Percentiles rank a stretch among this genome's conserved stretches.
Evolutionary conservation across 2,329 filamentous ascomycete genomes (phyloP).

Genomic region (Leptographium galeiforme): DNA sequence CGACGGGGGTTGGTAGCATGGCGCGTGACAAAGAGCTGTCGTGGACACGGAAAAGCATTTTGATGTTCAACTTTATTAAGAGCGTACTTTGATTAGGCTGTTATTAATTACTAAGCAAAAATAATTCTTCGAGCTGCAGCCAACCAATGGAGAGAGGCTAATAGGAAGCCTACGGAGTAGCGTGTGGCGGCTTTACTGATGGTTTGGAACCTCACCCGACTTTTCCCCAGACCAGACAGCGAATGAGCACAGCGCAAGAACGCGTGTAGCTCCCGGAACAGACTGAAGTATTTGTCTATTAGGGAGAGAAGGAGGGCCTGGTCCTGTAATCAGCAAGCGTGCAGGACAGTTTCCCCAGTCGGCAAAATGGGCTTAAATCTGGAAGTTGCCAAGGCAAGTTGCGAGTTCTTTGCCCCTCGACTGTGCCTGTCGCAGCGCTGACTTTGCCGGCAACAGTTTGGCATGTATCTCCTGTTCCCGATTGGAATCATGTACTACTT

Average conservation of each 20-base stretch:
- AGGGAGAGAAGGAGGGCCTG: neutral
- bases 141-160: neutral
- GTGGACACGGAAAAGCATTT: neutral
- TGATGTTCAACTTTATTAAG: neutral
- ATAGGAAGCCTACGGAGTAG: neutral
- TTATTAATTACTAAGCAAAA: neutral
- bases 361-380: conserved; percentile 65
- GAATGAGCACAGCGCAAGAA: neutral
- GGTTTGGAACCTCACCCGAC: neutral
- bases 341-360: neutral
- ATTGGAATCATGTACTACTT: conserved; percentile 99
- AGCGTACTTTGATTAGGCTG: no score
- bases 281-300: neutral
- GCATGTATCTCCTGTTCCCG: conserved; percentile 97
- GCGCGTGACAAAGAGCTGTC: conserved; percentile 51
- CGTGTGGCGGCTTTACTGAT: neutral
- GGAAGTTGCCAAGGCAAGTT: conserved; percentile 78
- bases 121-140: neutral
- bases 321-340: neutral
- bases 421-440: neutral
- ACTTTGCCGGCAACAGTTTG: conserved; percentile 49
- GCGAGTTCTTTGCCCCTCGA: neutral
- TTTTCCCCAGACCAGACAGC: neutral
- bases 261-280: neutral
- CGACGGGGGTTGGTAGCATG: conserved; percentile 47